Evolutionary conservation across 2,329 filamentous ascomycete genomes (phyloP), one percentile per base, ranked within the genome.

Genomic region (Ascochyta lentis): DNA sequence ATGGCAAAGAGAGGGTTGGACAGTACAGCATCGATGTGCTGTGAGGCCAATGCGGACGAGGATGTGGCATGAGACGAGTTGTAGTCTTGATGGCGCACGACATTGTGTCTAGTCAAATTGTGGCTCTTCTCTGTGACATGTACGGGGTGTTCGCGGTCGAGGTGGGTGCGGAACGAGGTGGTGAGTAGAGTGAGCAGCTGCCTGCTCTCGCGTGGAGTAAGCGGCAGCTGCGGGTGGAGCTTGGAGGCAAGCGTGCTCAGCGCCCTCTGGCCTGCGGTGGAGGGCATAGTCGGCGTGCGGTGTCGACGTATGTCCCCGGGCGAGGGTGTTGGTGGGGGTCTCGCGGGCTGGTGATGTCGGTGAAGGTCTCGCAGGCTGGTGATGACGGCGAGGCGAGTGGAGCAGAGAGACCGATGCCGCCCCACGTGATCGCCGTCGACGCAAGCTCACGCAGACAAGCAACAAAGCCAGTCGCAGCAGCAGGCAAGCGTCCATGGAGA

Each of bases 121-220:
- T 29, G 41, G n/a, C 39, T 26, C 42, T 51, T 57, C 19, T 68
- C 65, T 23, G 59, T 26, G 7, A 58, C 16, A 8, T 55, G 33
- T 12, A 68, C 29, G 29, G 81, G 82, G 73, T 88, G 82, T 55
- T 83, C 81, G 49, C 77, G 79, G 65, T 89, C 86, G 38, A 89
- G 80, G 55, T 88, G 85, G 45, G 81, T 78, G 61, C 85, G 81
- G 70, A 89, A 89, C 12, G 86, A 88, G 37, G 79, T 81, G 22
- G 85, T 88, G 60, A 89, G 80, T 19, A 86, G 78, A 49, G 78
- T 80, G 37, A 89, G 80, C 7, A 89, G 77, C 63, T 85, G 81
- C 58, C 84, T 78, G 15, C 83, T 86, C 65, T 89, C 84, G 54
- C 80, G 80, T 4, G 80, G 77, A 24, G 80, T 84, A 15, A 87